Conservation (phyloP, 495 filamentous ascomycete species). For the Hypoxylon intermedium region DNA sequence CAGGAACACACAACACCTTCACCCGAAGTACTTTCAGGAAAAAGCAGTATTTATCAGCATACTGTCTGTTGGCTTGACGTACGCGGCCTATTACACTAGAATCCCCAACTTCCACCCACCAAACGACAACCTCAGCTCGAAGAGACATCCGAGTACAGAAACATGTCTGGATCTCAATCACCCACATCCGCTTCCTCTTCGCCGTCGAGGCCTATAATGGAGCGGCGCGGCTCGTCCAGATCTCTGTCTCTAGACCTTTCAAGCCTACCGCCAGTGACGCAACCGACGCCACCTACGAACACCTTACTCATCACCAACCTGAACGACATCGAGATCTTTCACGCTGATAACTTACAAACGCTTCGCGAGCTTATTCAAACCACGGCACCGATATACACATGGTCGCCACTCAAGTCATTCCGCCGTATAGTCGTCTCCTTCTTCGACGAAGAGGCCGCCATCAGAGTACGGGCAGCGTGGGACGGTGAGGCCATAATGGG, state of each 20-base stretch:
- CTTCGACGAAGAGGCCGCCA: slow-evolving; percentile 72
- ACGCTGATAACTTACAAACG: slow-evolving; percentile 71
- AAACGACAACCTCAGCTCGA: too few species aligned
- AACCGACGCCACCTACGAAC: slow-evolving; percentile 86
- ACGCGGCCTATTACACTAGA: too few species aligned
- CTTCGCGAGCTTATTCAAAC: slow-evolving; percentile 76
- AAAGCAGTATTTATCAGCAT: too few species aligned
- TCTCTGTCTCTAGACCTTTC: slow-evolving; percentile 82
- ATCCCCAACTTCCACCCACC: too few species aligned
- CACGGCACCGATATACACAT: slow-evolving; percentile 78
- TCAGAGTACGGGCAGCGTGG: slow-evolving; percentile 72
- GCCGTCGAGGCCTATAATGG: slow-evolving; percentile 33
- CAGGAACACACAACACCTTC: too few species aligned
- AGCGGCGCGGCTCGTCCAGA: slow-evolving; percentile 46
- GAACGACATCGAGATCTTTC: slow-evolving; percentile 77
- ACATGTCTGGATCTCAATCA: slow-evolving; percentile 42
- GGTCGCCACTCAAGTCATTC: slow-evolving; percentile 91
- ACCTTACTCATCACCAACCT: slow-evolving; percentile 95
- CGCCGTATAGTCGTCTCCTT: slow-evolving; percentile 92
- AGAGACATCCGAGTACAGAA: slow-evolving; percentile 1
- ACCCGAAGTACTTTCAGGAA: too few species aligned
- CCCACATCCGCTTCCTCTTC: slow-evolving; percentile 46
- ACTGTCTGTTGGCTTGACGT: too few species aligned
- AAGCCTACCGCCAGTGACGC: slow-evolving; percentile 75
- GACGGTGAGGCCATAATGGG: slow-evolving; percentile 75